phyloP scores from a whole-genome alignment of 1,284 basidiomycete species.

The Pyrrhoderma noxium region DNA sequence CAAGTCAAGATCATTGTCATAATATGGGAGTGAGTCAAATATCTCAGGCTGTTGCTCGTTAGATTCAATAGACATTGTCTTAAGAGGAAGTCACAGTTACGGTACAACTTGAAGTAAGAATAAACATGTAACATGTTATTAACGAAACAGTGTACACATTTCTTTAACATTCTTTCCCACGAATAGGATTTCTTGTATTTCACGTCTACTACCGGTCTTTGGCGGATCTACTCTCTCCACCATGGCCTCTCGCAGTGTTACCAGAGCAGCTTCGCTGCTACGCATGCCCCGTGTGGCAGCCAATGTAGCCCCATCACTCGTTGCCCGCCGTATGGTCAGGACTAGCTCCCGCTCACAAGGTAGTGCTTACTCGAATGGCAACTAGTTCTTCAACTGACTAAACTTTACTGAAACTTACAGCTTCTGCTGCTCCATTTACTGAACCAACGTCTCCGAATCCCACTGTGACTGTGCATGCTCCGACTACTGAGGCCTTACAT shows the following conservation, averaged over 20 bases:
- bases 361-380: slow-evolving; percentile 22
- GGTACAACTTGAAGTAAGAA: background rate
- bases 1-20: slow-evolving; percentile 85
- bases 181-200: slow-evolving; percentile 1
- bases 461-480: slow-evolving; percentile 58
- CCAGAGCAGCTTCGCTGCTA: slow-evolving; percentile 10
- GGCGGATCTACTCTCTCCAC: slow-evolving; percentile 2
- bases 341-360: slow-evolving; percentile 45
- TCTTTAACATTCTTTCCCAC: slow-evolving; percentile 1
- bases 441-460: slow-evolving; percentile 86
- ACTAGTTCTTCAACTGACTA: background rate
- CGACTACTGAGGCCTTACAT: slow-evolving; percentile 72
- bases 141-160: too few relatives aligned
- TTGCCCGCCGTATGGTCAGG: slow-evolving; percentile 21
- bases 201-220: too few relatives aligned
- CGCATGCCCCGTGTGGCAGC: slow-evolving; percentile 10
- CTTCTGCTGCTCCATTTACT: slow-evolving; percentile 71
- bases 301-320: background rate
- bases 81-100: too few relatives aligned
- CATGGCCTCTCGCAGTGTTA: slow-evolving; percentile 45
- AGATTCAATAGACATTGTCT: slow-evolving; percentile 13
- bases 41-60: slow-evolving; percentile 22
- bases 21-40: slow-evolving; percentile 89
- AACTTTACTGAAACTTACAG: slow-evolving; percentile 28
- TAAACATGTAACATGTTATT: too few relatives aligned